phyloP scores from a whole-genome alignment of 441 rosid genomes.

The Populus hybrid region DNA sequence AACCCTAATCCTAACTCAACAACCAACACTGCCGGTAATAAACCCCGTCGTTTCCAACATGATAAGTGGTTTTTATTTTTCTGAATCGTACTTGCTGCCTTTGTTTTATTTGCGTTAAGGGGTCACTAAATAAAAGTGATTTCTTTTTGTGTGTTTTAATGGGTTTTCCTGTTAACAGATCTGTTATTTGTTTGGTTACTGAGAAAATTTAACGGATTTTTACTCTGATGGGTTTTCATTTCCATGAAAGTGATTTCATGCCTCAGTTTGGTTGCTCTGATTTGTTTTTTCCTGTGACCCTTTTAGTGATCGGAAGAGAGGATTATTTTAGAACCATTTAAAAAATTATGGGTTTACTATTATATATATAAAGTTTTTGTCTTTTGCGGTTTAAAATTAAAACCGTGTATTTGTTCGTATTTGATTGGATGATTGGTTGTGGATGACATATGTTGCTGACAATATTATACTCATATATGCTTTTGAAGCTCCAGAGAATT shows the following conservation, averaged over 20 bases:
- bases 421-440: neutral
- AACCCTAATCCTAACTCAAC: no score
- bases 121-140: no score
- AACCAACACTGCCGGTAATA: no score
- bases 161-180: neutral
- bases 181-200: neutral
- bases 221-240: no score
- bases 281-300: no score
- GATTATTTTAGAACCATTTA: neutral
- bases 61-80: no score
- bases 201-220: neutral
- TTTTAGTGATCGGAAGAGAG: neutral
- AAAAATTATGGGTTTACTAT: neutral
- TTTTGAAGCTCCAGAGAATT: conserved; percentile 21
- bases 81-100: no score
- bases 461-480: neutral
- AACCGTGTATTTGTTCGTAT: neutral
- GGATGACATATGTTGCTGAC: neutral
- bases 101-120: no score
- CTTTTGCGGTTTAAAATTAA: neutral
- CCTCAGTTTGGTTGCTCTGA: no score
- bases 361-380: neutral
- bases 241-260: no score
- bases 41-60: no score
- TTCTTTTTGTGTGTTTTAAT: no score